Base-by-base conservation (phyloP, 2,329 filamentous ascomycete genomes). In the Alternaria postmessia region DNA sequence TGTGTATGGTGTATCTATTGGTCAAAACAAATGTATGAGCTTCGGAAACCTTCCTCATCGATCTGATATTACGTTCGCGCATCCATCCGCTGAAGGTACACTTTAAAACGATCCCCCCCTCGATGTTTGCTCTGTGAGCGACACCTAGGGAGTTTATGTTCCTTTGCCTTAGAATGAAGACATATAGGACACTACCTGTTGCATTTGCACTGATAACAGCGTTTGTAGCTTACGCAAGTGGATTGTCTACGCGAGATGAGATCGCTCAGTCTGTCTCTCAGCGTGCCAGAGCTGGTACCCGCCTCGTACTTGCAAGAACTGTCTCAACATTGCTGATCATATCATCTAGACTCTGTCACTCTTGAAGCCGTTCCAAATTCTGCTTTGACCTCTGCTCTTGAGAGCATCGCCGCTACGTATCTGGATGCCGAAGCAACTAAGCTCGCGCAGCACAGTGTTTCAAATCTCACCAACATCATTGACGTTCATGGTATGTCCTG, bases 401-500 rank as follows among this genome's bases (percentile, higher is more conserved):
- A 36, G 5, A 36, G 14, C 32, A 36, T 36, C 32, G 32, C 32
- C 6, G 14, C 14, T 36, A 36, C 32, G 6, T 36, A 16, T 36
- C 14, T 36, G 8, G 43, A 48, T 48, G 7, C 0, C 7, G 16
- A 51, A n/a, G 22, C 14, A 24, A 7, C 32, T 3, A 30, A 41
- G 5, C 12, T 39, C 3, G n/a, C 34, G 14, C 22, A 44, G 32
- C 52, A 14, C 7, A 43, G 6, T 18, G 11, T 39, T 20, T 41
- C 43, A 0, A 55, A 55, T 24, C 8, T 14, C 20, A 57, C 44
- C 28, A 28, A 20, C 3, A n/a, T 57, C 16, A n/a, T 57, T 20
- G 54, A 57, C 24, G 54, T 57, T 22, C 46, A 57, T 14, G 46
- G 54, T 57, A 51, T 1, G 46, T 3, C 1, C n/a, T 14, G 14